Evolutionary conservation across 2,329 filamentous ascomycete species (phyloP).

Genomic region (Cladosporium sphaerospermum): DNA sequence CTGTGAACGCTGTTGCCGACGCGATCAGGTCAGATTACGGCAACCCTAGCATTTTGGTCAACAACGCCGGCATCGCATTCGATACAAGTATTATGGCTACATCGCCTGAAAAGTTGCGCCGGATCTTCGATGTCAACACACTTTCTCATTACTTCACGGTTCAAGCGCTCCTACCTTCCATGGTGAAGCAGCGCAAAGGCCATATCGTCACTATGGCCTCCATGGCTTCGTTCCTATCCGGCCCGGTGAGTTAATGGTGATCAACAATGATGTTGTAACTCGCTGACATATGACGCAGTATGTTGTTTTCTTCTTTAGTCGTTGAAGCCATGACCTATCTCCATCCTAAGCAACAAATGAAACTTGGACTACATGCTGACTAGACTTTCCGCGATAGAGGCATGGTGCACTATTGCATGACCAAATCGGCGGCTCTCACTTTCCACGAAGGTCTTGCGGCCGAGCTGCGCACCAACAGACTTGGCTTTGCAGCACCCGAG

Average conservation of each 20-base stretch:
- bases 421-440: conserved; percentile 47
- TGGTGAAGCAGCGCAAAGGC: conserved; percentile 47
- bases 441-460: conserved; percentile 47
- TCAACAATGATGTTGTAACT: not conserved
- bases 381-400: conserved; percentile 26
- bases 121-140: conserved; percentile 49
- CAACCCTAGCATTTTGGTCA: conserved; percentile 43
- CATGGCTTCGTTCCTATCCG: conserved; percentile 43
- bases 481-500: conserved; percentile 34
- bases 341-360: not conserved
- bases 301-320: not conserved
- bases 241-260: not conserved
- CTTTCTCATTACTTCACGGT: conserved; percentile 47
- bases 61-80: conserved; percentile 46
- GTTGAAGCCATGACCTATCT: not conserved
- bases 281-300: not conserved
- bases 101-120: conserved; percentile 38
- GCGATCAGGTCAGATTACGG: conserved; percentile 37
- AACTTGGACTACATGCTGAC: conserved; percentile 19
- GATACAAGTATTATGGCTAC: conserved; percentile 44
- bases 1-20: conserved; percentile 37
- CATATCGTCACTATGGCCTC: conserved; percentile 53
- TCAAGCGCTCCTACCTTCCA: conserved; percentile 47
- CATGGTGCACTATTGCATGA: conserved; percentile 45
- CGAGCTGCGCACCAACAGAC: conserved; percentile 35